Evolutionary conservation across 140 eudicot genomes (phyloP).

Genomic region (Ambrosia hybrid): DNA sequence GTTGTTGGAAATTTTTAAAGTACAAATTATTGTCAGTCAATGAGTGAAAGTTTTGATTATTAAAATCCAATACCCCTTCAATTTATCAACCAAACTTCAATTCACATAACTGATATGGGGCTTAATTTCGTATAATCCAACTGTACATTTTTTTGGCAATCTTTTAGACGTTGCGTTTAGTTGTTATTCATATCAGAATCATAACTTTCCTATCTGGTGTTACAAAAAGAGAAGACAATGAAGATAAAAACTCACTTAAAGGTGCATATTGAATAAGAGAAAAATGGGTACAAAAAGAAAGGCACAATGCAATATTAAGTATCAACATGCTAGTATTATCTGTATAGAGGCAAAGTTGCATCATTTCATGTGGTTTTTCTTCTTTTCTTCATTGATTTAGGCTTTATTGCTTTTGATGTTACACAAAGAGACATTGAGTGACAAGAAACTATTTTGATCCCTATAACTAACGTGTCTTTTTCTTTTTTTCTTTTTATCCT

Average conservation of each 20-base stretch:
- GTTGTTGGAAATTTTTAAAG: no score
- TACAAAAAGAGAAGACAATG: not conserved
- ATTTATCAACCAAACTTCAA: no score
- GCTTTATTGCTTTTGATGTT: slow-evolving; percentile 1
- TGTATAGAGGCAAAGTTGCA: not conserved
- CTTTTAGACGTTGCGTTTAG: no score
- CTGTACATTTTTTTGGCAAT: no score
- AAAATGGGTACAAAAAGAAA: not conserved
- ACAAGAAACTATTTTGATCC: not conserved
- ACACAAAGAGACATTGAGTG: not conserved
- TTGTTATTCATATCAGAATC: not conserved
- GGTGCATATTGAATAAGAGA: not conserved
- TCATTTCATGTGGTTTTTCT: slow-evolving; percentile 5
- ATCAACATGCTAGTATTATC: not conserved
- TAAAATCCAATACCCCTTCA: no score
- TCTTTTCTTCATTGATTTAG: not conserved
- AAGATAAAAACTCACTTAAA: not conserved
- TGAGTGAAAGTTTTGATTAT: no score
- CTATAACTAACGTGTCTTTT: not conserved
- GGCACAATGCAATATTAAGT: not conserved
- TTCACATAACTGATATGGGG: no score
- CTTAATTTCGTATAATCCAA: no score
- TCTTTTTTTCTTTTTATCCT: no score
- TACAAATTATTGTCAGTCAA: no score
- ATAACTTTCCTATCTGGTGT: slow-evolving; percentile 10